phyloP scores from a whole-genome alignment of 257 asterid species.

The Lavandula angustifolia region DNA sequence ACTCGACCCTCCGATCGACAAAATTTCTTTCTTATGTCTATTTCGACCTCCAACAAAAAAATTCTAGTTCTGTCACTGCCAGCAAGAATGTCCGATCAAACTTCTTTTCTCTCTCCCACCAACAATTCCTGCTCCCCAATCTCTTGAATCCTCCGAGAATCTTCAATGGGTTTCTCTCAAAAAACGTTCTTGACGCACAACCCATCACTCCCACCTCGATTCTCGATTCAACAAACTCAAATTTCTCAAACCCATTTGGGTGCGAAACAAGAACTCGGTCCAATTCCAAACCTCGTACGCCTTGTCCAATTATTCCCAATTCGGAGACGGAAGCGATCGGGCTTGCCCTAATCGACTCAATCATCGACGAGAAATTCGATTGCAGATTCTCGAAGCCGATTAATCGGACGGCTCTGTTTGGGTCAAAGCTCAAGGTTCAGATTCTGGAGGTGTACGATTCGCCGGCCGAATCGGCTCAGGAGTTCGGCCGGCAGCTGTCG shows the following conservation, averaged over 20 bases:
- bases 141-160: slow-evolving; percentile 65
- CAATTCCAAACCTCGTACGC: slow-evolving; percentile 6
- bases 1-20: no score
- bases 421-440: slow-evolving; percentile 76
- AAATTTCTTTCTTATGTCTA: no score
- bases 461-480: slow-evolving; percentile 22
- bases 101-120: slow-evolving; percentile 41
- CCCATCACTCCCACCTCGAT: slow-evolving; percentile 71
- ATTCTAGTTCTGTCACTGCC: no score
- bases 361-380: slow-evolving; percentile 35
- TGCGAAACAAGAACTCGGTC: slow-evolving; percentile 36
- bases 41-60: no score
- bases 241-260: slow-evolving; percentile 52
- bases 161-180: slow-evolving; percentile 56
- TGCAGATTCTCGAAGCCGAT: slow-evolving; percentile 39
- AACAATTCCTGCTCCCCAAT: slow-evolving; percentile 46
- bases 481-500: slow-evolving; percentile 50
- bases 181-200: slow-evolving; percentile 43
- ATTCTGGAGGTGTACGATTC: slow-evolving; percentile 40
- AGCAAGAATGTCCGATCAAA: not conserved
- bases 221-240: slow-evolving; percentile 56
- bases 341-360: slow-evolving; percentile 71
- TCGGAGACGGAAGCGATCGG: slow-evolving; percentile 59
- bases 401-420: slow-evolving; percentile 59
- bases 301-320: not conserved